These are phyloP conservation scores for Cucumis sativus DNA, from an alignment of 306 rosid species.

Conservation along the genomic window DNA sequence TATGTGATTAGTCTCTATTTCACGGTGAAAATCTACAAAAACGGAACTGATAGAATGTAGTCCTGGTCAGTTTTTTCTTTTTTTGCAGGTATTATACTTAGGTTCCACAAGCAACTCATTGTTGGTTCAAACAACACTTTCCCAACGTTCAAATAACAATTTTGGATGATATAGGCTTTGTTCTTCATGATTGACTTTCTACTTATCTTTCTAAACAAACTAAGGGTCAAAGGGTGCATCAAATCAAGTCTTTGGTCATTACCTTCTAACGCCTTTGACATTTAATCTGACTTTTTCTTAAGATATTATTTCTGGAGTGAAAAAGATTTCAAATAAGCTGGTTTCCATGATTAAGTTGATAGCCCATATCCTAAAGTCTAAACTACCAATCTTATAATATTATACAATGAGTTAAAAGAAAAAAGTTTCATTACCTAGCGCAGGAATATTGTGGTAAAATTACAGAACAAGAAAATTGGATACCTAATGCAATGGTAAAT, in stretches of 20 bases:
- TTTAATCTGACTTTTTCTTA: neutral
- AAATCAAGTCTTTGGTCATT: neutral
- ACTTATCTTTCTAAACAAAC: neutral
- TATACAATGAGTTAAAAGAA: neutral
- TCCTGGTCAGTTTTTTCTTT: neutral
- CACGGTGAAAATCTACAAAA: neutral
- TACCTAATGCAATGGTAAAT: neutral
- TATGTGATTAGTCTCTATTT: neutral
- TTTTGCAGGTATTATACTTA: neutral
- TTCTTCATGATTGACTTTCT: neutral
- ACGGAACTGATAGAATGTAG: neutral
- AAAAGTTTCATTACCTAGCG: neutral
- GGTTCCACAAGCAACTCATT: neutral
- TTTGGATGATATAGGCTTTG: neutral
- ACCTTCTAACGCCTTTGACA: neutral
- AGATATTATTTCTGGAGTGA: neutral
- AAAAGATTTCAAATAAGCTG: neutral
- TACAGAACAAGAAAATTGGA: neutral
- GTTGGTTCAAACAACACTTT: neutral
- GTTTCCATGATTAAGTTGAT: neutral
- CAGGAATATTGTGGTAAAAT: neutral
- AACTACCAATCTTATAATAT: neutral
- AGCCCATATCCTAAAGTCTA: neutral
- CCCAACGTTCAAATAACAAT: neutral
- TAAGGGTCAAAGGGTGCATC: neutral